phyloP scores from a whole-genome alignment of 2,329 filamentous ascomycete species.

The Hymenoscyphus fraxineus region DNA sequence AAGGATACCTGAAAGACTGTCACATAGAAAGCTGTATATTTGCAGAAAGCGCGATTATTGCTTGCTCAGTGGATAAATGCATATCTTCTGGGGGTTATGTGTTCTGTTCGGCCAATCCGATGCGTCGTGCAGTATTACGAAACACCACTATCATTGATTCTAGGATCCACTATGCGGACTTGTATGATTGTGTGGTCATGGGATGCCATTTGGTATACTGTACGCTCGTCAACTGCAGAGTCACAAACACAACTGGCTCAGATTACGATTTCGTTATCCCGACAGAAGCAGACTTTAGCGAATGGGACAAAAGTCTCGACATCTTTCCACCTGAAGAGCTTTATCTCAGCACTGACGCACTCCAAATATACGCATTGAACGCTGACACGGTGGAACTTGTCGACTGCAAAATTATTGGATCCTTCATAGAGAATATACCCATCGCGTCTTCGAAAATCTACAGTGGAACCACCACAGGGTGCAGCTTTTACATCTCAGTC shows the following conservation, averaged over 20 bases:
- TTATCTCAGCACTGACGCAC: not conserved
- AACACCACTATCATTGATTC: not conserved
- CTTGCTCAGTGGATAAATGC: no score
- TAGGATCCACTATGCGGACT: not conserved
- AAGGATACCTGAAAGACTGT: no score
- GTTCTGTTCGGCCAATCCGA: no score
- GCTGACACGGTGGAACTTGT: not conserved
- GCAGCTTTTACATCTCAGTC: not conserved
- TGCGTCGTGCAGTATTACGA: not conserved
- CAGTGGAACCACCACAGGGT: not conserved
- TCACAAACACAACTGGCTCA: not conserved
- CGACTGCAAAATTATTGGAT: not conserved
- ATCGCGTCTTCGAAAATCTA: not conserved
- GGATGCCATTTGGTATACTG: not conserved
- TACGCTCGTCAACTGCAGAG: not conserved
- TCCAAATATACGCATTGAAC: not conserved
- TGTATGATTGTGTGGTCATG: not conserved
- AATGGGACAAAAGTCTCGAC: not conserved
- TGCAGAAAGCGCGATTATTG: no score
- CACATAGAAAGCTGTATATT: no score
- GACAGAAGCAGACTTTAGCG: not conserved
- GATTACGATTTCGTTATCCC: not conserved
- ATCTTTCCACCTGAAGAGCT: not conserved
- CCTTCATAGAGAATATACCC: not conserved
- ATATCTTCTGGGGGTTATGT: no score